A percentile compares a stretch with the other conserved stretches of the same genome.
Conservation (phyloP, 1,139 yeast genomes). For the Yamadazyma triangularis region DNA sequence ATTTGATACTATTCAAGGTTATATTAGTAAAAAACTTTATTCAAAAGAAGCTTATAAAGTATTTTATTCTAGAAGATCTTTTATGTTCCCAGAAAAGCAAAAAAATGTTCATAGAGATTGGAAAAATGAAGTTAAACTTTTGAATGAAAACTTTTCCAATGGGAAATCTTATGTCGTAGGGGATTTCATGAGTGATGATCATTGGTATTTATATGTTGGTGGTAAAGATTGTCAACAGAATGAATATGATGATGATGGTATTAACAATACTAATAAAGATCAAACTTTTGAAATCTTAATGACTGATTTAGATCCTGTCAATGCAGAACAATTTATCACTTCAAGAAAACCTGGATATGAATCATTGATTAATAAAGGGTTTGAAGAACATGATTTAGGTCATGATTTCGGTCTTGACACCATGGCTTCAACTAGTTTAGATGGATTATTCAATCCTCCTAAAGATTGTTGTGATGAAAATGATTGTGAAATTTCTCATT, state of each 20-base stretch:
- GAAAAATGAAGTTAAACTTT: slow-evolving; percentile 70
- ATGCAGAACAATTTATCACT: slow-evolving; percentile 60
- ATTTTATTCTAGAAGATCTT: slow-evolving; percentile 86
- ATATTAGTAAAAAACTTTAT: slow-evolving; percentile 12
- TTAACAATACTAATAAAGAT: slow-evolving; percentile 28
- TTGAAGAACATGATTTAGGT: slow-evolving; percentile 65
- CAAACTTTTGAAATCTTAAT: slow-evolving; percentile 87
- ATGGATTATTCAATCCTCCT: slow-evolving; percentile 44
- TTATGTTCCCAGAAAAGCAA: slow-evolving; percentile 90
- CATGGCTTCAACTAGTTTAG: slow-evolving; percentile 58
- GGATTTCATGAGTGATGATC: slow-evolving; percentile 65
- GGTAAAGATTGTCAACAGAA: slow-evolving; percentile 20
- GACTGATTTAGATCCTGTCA: slow-evolving; percentile 70
- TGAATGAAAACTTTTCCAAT: slow-evolving; percentile 57
- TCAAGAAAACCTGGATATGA: slow-evolving; percentile 51
- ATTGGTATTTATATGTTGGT: slow-evolving; percentile 86
- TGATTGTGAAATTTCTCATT: slow-evolving; percentile 18
- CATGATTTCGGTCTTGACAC: slow-evolving; percentile 70
- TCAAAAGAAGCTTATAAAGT: slow-evolving; percentile 53
- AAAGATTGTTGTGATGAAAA: slow-evolving; percentile 2
- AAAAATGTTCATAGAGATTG: slow-evolving; percentile 78
- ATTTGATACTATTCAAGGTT: slow-evolving; percentile 35
- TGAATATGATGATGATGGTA: slow-evolving; percentile 1
- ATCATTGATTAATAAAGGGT: slow-evolving; percentile 29
- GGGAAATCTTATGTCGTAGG: slow-evolving; percentile 82